Evolutionary conservation across 2,329 filamentous ascomycete genomes (phyloP).

Genomic region (Trichoderma hamatum): DNA sequence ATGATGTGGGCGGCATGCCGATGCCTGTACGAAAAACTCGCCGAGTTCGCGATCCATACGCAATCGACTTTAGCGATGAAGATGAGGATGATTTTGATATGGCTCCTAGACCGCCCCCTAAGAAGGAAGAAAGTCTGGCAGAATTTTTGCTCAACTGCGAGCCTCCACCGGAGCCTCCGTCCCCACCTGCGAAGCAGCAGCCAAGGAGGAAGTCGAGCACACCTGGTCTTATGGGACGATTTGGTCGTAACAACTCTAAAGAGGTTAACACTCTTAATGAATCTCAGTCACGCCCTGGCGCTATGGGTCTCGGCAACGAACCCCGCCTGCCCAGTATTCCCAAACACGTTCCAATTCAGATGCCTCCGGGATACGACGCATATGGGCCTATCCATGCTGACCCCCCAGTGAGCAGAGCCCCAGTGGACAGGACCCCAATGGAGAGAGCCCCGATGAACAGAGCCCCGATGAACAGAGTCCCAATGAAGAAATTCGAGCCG

Average conservation of each 20-base stretch:
- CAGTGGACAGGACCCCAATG: too few relatives aligned
- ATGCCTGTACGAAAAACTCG: conserved; percentile 74
- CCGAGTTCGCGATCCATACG: conserved; percentile 85
- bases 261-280: conserved; percentile 33
- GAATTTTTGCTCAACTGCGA: conserved; percentile 74
- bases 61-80: conserved; percentile 82
- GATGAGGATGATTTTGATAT: conserved; percentile 60
- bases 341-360: conserved; percentile 58
- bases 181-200: conserved; percentile 38
- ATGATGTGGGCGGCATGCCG: conserved; percentile 31
- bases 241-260: conserved; percentile 46
- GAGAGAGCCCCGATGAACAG: too few relatives aligned
- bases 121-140: conserved; percentile 68
- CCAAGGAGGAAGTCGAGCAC: conserved; percentile 65
- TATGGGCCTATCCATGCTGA: conserved; percentile 39
- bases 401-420: conserved; percentile 13
- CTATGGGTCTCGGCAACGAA: conserved; percentile 21
- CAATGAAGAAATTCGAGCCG: conserved; percentile 62
- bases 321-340: conserved; percentile 29
- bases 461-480: conserved; percentile 46
- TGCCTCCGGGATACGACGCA: conserved; percentile 50
- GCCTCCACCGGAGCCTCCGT: conserved; percentile 59
- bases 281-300: conserved; percentile 44
- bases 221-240: conserved; percentile 63
- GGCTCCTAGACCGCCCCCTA: conserved; percentile 43